These are phyloP conservation scores for Globisporangium nodosum DNA, from an alignment of 352 stramenopile genomes.

Conservation along the genomic window DNA sequence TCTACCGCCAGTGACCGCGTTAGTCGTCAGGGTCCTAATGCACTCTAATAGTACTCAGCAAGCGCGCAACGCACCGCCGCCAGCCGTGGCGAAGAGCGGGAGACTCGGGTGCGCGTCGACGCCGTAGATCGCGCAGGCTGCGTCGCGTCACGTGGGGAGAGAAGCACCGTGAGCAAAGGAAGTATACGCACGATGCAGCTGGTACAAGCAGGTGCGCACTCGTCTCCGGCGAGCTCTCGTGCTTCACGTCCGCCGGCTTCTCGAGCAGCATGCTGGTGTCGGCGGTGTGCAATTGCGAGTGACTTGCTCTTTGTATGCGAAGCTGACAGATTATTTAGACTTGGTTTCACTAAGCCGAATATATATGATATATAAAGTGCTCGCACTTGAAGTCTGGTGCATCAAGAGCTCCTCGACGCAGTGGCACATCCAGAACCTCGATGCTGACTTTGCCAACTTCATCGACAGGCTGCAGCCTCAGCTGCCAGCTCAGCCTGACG, in stretches of 20 bases:
- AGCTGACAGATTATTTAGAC: neutral
- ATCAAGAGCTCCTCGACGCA: too few species aligned
- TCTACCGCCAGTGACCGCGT: slow-evolving; percentile 18
- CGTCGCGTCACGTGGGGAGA: slow-evolving; percentile 7
- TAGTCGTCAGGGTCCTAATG: too few species aligned
- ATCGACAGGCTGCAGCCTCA: too few species aligned
- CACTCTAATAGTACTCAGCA: neutral
- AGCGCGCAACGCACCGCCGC: slow-evolving; percentile 34
- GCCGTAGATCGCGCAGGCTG: slow-evolving; percentile 79
- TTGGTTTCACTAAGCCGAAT: too few species aligned
- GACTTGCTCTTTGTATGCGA: neutral
- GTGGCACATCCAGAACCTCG: too few species aligned
- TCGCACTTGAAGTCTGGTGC: too few species aligned
- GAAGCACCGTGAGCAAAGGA: neutral
- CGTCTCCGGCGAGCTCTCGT: slow-evolving; percentile 64
- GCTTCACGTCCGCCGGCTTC: slow-evolving; percentile 71
- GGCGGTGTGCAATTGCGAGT: neutral
- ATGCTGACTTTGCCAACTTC: too few species aligned
- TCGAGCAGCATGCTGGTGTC: slow-evolving; percentile 60
- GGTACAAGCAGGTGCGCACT: slow-evolving; percentile 22
- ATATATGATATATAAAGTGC: too few species aligned
- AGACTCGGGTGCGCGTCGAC: slow-evolving; percentile 77
- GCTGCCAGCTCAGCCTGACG: too few species aligned
- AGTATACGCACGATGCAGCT: neutral
- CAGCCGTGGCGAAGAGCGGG: slow-evolving; percentile 68